Conservation (phyloP, 306 rosid species). For the Geum urbanum region DNA sequence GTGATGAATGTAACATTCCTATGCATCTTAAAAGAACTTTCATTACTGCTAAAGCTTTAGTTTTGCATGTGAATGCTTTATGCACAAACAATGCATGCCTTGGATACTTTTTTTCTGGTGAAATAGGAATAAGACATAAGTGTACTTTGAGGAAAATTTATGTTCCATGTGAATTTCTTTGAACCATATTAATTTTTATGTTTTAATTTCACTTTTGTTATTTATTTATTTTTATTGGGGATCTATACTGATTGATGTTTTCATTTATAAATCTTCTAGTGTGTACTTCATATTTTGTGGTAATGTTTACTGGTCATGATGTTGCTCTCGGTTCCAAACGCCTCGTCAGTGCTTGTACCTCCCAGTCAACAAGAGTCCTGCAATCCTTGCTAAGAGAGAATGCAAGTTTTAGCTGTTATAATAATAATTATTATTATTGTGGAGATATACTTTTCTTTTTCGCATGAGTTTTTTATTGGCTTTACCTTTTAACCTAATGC, state of each 20-base stretch:
- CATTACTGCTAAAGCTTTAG: too few species aligned
- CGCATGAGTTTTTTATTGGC: not conserved
- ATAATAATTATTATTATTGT: not conserved
- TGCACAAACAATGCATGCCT: slow-evolving; percentile 5
- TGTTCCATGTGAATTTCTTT: slow-evolving; percentile 13
- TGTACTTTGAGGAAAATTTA: too few species aligned
- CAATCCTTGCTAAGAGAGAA: slow-evolving; percentile 71
- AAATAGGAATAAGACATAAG: slow-evolving; percentile 13
- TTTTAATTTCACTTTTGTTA: too few species aligned
- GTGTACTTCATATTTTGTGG: slow-evolving; percentile 82
- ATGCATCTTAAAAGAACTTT: too few species aligned
- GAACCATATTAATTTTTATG: too few species aligned
- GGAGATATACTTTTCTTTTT: not conserved
- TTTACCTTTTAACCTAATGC: not conserved
- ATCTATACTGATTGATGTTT: slow-evolving; percentile 12
- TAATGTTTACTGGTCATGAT: slow-evolving; percentile 67
- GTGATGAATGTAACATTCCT: not conserved
- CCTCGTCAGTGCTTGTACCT: slow-evolving; percentile 58
- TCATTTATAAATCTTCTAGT: slow-evolving; percentile 40
- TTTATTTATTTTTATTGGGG: not conserved
- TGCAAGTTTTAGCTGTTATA: slow-evolving; percentile 44
- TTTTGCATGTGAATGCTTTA: slow-evolving; percentile 11
- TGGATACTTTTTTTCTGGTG: not conserved
- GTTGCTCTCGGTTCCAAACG: slow-evolving; percentile 43
- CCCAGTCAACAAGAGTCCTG: slow-evolving; percentile 79